Evolutionary conservation across 164 flowering plant genomes (phyloP), one percentile per base, ranked within the genome.

Genomic region (Euptelea pleiosperma): DNA sequence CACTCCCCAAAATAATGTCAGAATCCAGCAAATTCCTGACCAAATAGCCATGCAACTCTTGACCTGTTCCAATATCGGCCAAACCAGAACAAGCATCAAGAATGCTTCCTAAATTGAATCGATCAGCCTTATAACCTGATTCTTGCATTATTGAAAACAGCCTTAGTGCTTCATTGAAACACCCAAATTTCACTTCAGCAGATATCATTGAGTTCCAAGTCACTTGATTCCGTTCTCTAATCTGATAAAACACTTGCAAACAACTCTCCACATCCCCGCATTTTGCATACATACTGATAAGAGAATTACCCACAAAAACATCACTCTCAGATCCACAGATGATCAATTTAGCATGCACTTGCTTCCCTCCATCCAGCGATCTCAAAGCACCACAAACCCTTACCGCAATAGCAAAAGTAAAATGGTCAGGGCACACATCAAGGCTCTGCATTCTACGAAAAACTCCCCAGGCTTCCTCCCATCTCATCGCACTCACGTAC

Each of bases 201-300:
- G 65, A 61, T 31, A 61, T 41, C 64, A 39, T 41, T 2, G 64
- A 60, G 28, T 60, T 60, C 64, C 64, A 60, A 19, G 56, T 60
- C 28, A 50, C 64, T 60, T 39, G 64, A 60, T 60, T 28, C 12
- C 28, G 39, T 19, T 50, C 64, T 60, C 11, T 34, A 58, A 52
- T 52, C 16, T 42, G 58, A 26, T 34, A 51, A 22, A 61, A 61
- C 9, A 52, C 52, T 61, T 42, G 51, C 51, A 30, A 6, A 52
- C 43, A 61, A 52, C 58, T 52, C 24, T 52, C 26, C 21, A 11
- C 6, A 39, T 60, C 55, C 45, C 54, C 25, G 12, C 75, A 71
- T 51, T 71, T 71, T 22, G 71, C 67, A 63, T 71, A 71, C 75
- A 67, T 67, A 48, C 67, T 70, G 28, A 73, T 61, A 39, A 73